Base-by-base conservation (phyloP, 441 rosid species). In the Adansonia gregorii region DNA sequence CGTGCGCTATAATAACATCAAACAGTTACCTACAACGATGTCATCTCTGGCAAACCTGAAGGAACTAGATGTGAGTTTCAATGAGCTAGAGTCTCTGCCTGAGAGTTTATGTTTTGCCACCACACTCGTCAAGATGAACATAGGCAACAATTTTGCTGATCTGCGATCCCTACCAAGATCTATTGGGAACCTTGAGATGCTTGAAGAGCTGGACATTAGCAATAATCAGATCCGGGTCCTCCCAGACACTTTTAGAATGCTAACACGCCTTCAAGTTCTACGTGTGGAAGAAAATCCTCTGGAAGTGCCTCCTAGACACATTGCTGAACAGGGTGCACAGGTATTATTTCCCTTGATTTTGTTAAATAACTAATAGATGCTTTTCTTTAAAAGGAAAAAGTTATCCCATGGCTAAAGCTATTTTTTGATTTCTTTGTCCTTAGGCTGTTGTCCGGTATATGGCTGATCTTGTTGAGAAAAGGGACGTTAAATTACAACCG, bases 71-170 rank as follows among this genome's bases (percentile, higher is more conserved):
- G 91, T 89, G 72, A 96, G 99, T 85, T 96, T 96, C 87, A 96
- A 96, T 69, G 99, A 96, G 90, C 98, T 96, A n/a, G 99, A 96
- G 82, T 85, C 90, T 0, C 91, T 96, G 83, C 97, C 99, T 4
- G 99, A 96, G 91, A 94, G 99, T 84, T 85, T 96, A 82, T 91
- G 99, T 81, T 84, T 91, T 72, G 98, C 93, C 15, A 94, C 89
- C 58, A 86, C 88, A 46, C 99, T 96, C 0, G 87, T 96, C 73
- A 96, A 94, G 89, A 84, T 96, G 81, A 96, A 93, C 75, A 71
- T 96, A 70, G 97, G 98, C 63, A 96, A 94, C 90, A 96, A 96
- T 81, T 96, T 96, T 76, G 97, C 98, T 52, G 95, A 93, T 86
- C 73, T 96, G 79, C 88, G 83, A 83, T 82, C 86, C 78, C 88